Evolutionary conservation across 352 stramenopile species (phyloP).

Genomic region (Paralagenidium karlingii): DNA sequence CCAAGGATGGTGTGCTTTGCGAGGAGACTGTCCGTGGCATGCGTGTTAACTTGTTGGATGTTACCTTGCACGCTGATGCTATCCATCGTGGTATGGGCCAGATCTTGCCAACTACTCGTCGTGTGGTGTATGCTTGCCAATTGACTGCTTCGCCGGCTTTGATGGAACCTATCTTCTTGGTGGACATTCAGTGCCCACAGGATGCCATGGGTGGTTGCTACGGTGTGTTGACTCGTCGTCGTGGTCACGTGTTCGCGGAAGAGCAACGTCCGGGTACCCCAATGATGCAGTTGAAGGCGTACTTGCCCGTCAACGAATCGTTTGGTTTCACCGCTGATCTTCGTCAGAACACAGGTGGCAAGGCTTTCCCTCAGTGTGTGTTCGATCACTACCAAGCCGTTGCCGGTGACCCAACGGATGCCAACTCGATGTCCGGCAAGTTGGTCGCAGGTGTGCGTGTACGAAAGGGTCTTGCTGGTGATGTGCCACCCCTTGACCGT

Average conservation of each 20-base stretch:
- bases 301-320: conserved; percentile 99
- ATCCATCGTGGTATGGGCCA: conserved; percentile 99
- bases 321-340: conserved; percentile 99
- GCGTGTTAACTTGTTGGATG: conserved; percentile 98
- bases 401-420: conserved; percentile 84
- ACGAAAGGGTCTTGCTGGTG: conserved; percentile 95
- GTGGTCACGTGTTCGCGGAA: conserved; percentile 98
- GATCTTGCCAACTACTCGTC: conserved; percentile 98
- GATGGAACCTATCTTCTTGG: conserved; percentile 98
- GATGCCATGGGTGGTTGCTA: conserved; percentile 99
- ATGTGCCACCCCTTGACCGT: conserved; percentile 95
- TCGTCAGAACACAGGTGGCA: conserved; percentile 96
- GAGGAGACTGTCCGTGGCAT: conserved; percentile 97
- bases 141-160: conserved; percentile 90
- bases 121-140: conserved; percentile 97
- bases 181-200: conserved; percentile 97
- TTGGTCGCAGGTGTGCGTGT: conserved; percentile 90
- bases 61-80: conserved; percentile 98
- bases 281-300: conserved; percentile 98
- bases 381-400: conserved; percentile 99
- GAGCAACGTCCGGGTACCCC: conserved; percentile 96
- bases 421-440: conserved; percentile 91
- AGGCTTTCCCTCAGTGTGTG: conserved; percentile 99
- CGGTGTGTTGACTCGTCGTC: conserved; percentile 96
- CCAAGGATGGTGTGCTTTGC: conserved; percentile 95